Evolutionary conservation across 163 green algal species (phyloP).

Genomic region (Scenedesmus sp.): DNA sequence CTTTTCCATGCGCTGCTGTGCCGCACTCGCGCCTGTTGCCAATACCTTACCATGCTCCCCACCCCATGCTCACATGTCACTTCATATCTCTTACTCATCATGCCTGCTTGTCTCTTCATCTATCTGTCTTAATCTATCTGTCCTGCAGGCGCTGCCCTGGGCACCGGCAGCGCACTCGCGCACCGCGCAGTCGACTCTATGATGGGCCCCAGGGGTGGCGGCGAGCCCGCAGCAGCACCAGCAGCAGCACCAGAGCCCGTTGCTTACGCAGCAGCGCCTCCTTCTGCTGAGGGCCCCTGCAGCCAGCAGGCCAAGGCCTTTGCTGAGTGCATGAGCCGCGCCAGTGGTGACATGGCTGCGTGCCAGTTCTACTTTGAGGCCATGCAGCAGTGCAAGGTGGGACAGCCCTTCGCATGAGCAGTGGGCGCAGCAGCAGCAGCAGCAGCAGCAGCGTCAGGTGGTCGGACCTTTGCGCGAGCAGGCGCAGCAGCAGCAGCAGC

Average conservation of each 20-base stretch:
- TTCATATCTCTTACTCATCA: too few species aligned
- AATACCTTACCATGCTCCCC: neutral
- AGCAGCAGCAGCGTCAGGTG: neutral
- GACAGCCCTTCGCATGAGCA: slow-evolving; percentile 40
- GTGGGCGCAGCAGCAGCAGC: neutral
- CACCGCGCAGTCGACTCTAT: slow-evolving; percentile 94
- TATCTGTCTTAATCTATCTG: too few species aligned
- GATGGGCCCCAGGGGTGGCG: slow-evolving; percentile 76
- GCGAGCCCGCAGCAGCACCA: slow-evolving; percentile 40
- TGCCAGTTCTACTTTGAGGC: slow-evolving; percentile 97
- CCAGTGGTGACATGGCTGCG: slow-evolving; percentile 87
- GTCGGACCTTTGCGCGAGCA: neutral
- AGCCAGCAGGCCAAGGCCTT: slow-evolving; percentile 92
- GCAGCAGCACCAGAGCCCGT: slow-evolving; percentile 50
- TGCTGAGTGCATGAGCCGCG: slow-evolving; percentile 92
- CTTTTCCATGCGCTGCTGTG: neutral
- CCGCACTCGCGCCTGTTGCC: neutral
- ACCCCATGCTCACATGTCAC: too few species aligned
- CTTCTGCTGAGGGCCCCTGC: slow-evolving; percentile 79
- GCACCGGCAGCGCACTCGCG: slow-evolving; percentile 92
- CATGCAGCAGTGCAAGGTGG: slow-evolving; percentile 91
- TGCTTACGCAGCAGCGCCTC: slow-evolving; percentile 46
- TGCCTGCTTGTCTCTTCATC: too few species aligned
- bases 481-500: neutral
- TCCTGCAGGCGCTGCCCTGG: slow-evolving; percentile 89